Evolutionary conservation across 176 grass and related monocot genomes (phyloP), one percentile per base, ranked within the genome.

Genomic region (Lolium rigidum): DNA sequence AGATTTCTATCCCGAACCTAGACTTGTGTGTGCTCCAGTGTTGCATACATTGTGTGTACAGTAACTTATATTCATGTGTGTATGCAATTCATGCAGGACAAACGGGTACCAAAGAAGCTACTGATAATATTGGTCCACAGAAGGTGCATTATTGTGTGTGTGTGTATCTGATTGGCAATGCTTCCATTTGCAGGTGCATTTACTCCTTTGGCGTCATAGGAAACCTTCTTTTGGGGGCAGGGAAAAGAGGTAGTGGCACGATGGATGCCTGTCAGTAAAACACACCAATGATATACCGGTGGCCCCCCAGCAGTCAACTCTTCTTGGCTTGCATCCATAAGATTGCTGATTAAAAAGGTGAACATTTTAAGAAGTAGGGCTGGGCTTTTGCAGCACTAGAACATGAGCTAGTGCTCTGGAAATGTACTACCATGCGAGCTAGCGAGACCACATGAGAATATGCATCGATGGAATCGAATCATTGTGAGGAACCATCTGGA

Each of bases 361-460:
- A 26, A 11, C 90, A 85, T 82, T 88, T 78, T 39, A 65, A 91
- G 70, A 28, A 71, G 51, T 2, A 28, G 24, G 5, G 61, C 65
- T 65, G 15, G 41, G 68, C 15, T 74, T 87, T 90, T 81, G 67
- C 39, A 91, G 82, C 22, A 46, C 52, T 18, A 70, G 43, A 82
- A 85, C 82, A 81, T 64, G 86, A 88, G 35, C 82, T 85, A 84
- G 84, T 90, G 84, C 84, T 85, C 71, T 82, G 52, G 44, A 91
- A 88, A 31, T 91, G 82, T 71, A 57, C 85, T 49, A 57, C 81
- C 65, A 49, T 21, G 18, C 41, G n/a, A 26, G 31, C 31, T 35
- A 35, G 12, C 25, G 25, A 15, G 60, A 26, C 51, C 82, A 85
- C 86, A 85, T 85, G 86, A 88, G 82, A 88, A 88, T 88, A 91